These are phyloP conservation scores for Oryza longistaminata DNA, from an alignment of 176 grass and related monocot genomes.

Conservation along the genomic window DNA sequence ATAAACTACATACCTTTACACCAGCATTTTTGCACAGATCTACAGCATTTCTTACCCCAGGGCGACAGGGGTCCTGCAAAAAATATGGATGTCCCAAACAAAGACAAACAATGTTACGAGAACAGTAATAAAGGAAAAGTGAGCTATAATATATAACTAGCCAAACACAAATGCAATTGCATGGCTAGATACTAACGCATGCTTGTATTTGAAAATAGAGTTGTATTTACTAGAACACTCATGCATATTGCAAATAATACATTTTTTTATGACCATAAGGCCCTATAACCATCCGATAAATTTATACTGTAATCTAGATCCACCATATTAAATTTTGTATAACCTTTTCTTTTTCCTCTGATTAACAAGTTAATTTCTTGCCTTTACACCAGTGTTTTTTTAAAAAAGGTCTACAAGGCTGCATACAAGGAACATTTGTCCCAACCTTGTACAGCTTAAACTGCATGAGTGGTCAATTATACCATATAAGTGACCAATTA, in stretches of 20 bases:
- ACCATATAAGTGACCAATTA: no score
- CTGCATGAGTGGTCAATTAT: no score
- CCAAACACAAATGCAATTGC: background rate
- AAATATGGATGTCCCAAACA: conserved; percentile 40
- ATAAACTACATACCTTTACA: conserved; percentile 63
- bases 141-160: conserved; percentile 9
- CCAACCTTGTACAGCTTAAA: no score
- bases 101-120: background rate
- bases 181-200: background rate
- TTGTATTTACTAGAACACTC: background rate
- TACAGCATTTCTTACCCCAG: conserved; percentile 82
- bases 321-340: background rate
- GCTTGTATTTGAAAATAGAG: background rate
- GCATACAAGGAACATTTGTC: no score
- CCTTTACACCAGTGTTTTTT: background rate
- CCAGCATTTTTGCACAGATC: conserved; percentile 69
- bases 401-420: no score
- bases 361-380: background rate
- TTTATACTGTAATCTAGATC: background rate
- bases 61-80: conserved; percentile 91
- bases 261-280: background rate
- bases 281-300: background rate
- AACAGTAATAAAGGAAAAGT: conserved; percentile 7
- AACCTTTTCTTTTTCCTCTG: background rate
- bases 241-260: background rate